Conservation (phyloP, 108 stramenopile genomes). For the Schizochytrium sp. region DNA sequence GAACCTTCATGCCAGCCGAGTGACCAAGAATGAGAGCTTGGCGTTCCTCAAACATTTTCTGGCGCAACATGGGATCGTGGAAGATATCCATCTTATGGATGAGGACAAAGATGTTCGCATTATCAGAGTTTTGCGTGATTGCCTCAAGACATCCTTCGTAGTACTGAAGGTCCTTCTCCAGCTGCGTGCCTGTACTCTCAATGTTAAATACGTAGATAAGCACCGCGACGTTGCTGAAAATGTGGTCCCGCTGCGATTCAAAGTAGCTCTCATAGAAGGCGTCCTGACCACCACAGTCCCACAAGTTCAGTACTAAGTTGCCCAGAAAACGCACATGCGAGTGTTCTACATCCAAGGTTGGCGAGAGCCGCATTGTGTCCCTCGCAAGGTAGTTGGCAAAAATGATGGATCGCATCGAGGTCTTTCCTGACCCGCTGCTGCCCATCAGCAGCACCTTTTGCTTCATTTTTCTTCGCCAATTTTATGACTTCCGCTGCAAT, state of each 20-base stretch:
- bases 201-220: constrained; percentile 99
- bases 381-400: constrained; percentile 98
- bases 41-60: constrained; percentile 86
- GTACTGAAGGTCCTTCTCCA: constrained; percentile 76
- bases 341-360: constrained; percentile 97
- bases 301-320: constrained; percentile 95
- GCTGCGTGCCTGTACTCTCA: constrained; percentile 80
- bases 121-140: constrained; percentile 66
- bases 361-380: constrained; percentile 92
- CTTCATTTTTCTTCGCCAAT: constrained; percentile 69
- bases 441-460: constrained; percentile 98
- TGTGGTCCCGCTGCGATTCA: constrained; percentile 94
- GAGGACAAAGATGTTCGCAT: constrained; percentile 94
- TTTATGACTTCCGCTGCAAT: not conserved
- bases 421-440: constrained; percentile 95
- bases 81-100: constrained; percentile 99
- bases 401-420: constrained; percentile 95
- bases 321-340: constrained; percentile 98
- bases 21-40: constrained; percentile 79
- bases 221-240: constrained; percentile 95
- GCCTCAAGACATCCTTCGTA: constrained; percentile 71
- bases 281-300: constrained; percentile 99
- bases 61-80: constrained; percentile 82
- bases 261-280: constrained; percentile 98
- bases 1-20: constrained; percentile 76